Conservation (phyloP, 2,329 filamentous ascomycete genomes). For the Albifimbria verrucaria region DNA sequence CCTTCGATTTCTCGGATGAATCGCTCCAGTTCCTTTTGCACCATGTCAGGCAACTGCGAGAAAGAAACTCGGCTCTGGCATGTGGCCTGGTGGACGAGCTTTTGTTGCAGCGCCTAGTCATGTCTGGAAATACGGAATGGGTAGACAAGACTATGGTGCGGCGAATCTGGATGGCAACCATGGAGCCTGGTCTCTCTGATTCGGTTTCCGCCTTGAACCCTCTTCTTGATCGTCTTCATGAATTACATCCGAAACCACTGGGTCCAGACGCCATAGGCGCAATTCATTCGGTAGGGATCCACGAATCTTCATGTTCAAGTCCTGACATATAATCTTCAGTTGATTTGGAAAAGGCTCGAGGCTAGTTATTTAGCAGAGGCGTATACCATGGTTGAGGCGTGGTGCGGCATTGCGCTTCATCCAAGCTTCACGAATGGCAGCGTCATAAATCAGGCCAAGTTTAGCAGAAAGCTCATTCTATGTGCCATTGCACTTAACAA, state of each 20-base stretch:
- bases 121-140: constrained; percentile 51
- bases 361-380: constrained; percentile 48
- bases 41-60: constrained; percentile 63
- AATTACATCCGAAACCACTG: constrained; percentile 44
- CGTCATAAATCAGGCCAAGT: constrained; percentile 62
- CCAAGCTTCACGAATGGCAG: constrained; percentile 63
- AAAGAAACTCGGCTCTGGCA: constrained; percentile 46
- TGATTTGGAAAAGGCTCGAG: constrained; percentile 81
- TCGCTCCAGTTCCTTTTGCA: constrained; percentile 66
- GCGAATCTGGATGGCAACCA: constrained; percentile 62
- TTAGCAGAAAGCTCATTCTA: constrained; percentile 69
- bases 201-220: constrained; percentile 18
- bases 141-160: constrained; percentile 67
- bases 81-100: constrained; percentile 60
- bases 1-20: constrained; percentile 55
- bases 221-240: constrained; percentile 33
- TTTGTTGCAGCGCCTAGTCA: constrained; percentile 53
- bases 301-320: not conserved
- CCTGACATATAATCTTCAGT: constrained; percentile 37
- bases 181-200: constrained; percentile 31
- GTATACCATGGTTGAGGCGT: constrained; percentile 56
- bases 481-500: constrained; percentile 56
- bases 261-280: constrained; percentile 61
- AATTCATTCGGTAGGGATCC: constrained; percentile 57
- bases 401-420: constrained; percentile 70